phyloP scores from a whole-genome alignment of 331 rosid genomes.

The Telfairia occidentalis region DNA sequence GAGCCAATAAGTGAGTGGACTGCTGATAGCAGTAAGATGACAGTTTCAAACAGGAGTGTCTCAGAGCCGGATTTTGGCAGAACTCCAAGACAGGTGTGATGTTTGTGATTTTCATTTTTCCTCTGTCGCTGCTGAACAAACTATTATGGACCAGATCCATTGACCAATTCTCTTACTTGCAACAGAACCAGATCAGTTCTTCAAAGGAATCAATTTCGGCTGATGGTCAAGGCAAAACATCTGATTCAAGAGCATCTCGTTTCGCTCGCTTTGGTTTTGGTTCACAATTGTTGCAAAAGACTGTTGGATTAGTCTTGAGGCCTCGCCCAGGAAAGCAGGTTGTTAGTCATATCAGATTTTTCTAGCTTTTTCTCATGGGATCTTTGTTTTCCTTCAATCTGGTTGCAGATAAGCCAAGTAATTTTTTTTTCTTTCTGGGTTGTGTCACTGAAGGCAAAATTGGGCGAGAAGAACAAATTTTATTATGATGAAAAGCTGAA shows the following conservation, averaged over 20 bases:
- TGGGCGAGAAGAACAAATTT: conserved; percentile 81
- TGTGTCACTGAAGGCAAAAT: conserved; percentile 55
- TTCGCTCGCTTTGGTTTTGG: conserved; percentile 76
- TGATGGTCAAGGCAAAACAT: conserved; percentile 49
- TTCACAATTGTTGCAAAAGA: conserved; percentile 63
- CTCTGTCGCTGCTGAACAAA: background rate
- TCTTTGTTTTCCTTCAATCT: background rate
- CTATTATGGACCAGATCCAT: conserved; percentile 11
- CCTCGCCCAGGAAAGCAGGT: conserved; percentile 78
- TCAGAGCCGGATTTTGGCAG: conserved; percentile 92
- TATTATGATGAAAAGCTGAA: conserved; percentile 82
- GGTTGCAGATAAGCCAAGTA: background rate
- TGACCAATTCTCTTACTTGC: conserved; percentile 15
- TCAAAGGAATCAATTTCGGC: conserved; percentile 40
- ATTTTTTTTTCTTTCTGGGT: conserved; percentile 17
- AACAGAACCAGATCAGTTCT: conserved; percentile 24
- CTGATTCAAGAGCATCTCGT: conserved; percentile 57
- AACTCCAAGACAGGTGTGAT: conserved; percentile 76
- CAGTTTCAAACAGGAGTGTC: conserved; percentile 70
- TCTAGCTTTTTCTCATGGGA: background rate
- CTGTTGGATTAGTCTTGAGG: conserved; percentile 63
- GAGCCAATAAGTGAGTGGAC: conserved; percentile 76
- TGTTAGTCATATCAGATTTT: conserved; percentile 11
- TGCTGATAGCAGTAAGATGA: conserved; percentile 43
- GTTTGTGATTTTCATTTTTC: conserved; percentile 3